These are phyloP conservation scores for Tetratostichococcus sp. DNA, from an alignment of 139 green algal genomes.

Conservation along the genomic window DNA sequence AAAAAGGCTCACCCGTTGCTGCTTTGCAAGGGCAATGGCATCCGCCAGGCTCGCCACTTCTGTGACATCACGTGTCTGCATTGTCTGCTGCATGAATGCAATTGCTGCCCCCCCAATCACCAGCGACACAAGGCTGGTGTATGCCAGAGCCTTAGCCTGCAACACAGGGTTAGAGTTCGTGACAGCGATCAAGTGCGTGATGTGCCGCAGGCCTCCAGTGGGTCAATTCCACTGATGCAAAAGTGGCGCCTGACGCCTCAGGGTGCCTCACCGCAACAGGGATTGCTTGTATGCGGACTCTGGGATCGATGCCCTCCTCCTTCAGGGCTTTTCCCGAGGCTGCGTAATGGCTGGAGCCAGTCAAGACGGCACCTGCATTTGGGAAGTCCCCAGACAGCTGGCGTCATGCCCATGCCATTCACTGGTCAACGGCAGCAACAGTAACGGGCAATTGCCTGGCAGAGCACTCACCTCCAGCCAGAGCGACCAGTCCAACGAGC, in stretches of 20 bases:
- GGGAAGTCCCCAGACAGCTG: background rate
- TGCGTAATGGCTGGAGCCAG: conserved; percentile 4
- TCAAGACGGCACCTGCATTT: background rate
- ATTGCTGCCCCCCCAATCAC: conserved; percentile 1
- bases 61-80: conserved; percentile 10
- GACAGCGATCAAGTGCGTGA: no score
- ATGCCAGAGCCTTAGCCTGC: conserved; percentile 24
- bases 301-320: conserved; percentile 29
- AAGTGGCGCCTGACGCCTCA: no score
- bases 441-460: no score
- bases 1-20: conserved; percentile 24
- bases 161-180: background rate
- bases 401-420: no score
- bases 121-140: conserved; percentile 7
- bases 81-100: conserved; percentile 6
- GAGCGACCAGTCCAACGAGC: background rate
- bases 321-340: conserved; percentile 27
- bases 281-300: conserved; percentile 18
- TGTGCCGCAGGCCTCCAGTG: no score
- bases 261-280: conserved; percentile 22
- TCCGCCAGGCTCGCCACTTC: conserved; percentile 18
- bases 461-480: background rate
- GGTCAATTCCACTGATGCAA: no score
- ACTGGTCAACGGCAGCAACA: no score
- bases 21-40: conserved; percentile 21